phyloP scores from a whole-genome alignment of 306 rosid species.

The Vigna nakashimae region DNA sequence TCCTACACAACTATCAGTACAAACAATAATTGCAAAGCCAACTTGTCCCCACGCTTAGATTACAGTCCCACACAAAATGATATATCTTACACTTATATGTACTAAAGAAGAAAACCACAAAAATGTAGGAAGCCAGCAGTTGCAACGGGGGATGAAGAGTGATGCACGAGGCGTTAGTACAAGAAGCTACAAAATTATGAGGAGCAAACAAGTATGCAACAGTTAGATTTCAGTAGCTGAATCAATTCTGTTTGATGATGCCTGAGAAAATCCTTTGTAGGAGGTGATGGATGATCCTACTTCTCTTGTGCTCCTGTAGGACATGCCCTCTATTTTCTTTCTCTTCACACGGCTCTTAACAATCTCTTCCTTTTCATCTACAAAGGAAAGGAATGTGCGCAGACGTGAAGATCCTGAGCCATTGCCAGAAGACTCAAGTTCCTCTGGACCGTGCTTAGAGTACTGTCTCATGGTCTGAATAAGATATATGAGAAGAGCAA shows the following conservation, averaged over 20 bases:
- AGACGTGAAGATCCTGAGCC: conserved; percentile 52
- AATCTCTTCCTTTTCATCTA: conserved; percentile 71
- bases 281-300: conserved; percentile 49
- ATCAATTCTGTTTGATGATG: conserved; percentile 44
- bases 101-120: neutral
- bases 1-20: conserved; percentile 31
- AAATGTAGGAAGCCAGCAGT: conserved; percentile 19
- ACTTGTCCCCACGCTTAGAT: neutral
- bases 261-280: conserved; percentile 48
- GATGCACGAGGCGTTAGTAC: neutral
- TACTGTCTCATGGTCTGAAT: conserved; percentile 68
- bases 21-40: conserved; percentile 29
- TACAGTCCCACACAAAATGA: conserved; percentile 10
- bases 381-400: conserved; percentile 76
- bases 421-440: conserved; percentile 46
- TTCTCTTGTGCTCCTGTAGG: conserved; percentile 54
- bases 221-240: conserved; percentile 39
- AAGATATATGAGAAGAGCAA: conserved; percentile 75
- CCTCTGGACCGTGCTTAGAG: conserved; percentile 54
- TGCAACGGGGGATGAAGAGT: conserved; percentile 21
- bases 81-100: conserved; percentile 31
- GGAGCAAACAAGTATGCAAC: conserved; percentile 9
- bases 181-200: conserved; percentile 11
- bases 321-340: conserved; percentile 58
- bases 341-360: conserved; percentile 62